phyloP scores from a whole-genome alignment of 495 filamentous ascomycete genomes.

The Staphylotrichum longicolle region DNA sequence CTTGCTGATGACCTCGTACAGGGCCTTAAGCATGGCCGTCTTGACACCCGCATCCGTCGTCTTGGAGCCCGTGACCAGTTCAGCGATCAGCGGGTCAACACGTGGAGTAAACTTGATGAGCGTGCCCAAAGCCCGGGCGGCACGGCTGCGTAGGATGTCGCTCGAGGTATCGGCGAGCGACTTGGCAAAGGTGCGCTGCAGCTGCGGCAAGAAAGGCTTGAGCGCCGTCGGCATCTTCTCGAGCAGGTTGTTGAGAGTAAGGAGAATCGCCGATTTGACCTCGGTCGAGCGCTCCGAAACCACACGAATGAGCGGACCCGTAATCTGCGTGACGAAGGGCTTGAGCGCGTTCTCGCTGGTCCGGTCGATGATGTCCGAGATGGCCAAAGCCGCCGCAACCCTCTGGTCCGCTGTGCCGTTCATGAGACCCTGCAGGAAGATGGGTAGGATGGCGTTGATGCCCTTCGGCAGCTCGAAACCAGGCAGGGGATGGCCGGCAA shows the following conservation, averaged over 20 bases:
- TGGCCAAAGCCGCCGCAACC: conserved; percentile 85
- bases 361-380: conserved; percentile 91
- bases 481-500: conserved; percentile 76
- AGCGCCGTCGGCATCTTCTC: conserved; percentile 95
- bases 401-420: conserved; percentile 90
- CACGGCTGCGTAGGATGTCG: conserved; percentile 79
- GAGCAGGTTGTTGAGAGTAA: conserved; percentile 89
- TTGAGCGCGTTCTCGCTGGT: conserved; percentile 80
- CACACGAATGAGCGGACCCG: conserved; percentile 93
- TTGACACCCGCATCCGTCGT: conserved; percentile 84
- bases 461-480: conserved; percentile 95
- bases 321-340: conserved; percentile 95
- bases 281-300: conserved; percentile 94
- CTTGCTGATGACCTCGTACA: conserved; percentile 95
- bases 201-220: conserved; percentile 94
- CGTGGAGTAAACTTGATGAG: conserved; percentile 94
- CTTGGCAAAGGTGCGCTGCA: conserved; percentile 95
- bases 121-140: conserved; percentile 94
- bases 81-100: conserved; percentile 81
- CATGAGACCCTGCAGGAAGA: conserved; percentile 96
- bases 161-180: conserved; percentile 90
- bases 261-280: conserved; percentile 90
- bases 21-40: conserved; percentile 94
- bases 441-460: conserved; percentile 93
- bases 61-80: conserved; percentile 90